Conservation (phyloP, 768 basidiomycete genomes). For the Kwoniella pini region DNA sequence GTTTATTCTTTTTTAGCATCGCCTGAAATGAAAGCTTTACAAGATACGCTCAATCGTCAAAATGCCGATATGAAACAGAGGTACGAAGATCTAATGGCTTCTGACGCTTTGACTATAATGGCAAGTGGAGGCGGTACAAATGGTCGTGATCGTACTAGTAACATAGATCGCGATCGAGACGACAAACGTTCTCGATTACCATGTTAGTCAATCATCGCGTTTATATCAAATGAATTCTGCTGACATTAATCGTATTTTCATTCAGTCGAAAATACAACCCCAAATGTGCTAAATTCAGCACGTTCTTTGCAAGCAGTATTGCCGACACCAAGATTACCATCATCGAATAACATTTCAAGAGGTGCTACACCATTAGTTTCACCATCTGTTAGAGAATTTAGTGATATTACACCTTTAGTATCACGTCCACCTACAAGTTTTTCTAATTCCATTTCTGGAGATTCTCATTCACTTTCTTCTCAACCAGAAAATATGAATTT, state of each 20-base stretch:
- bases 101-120: constrained; percentile 17
- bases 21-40: constrained; percentile 16
- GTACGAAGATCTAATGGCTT: constrained; percentile 27
- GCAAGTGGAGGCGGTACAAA: neutral
- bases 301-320: neutral
- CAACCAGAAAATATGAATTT: neutral
- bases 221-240: too few relatives aligned
- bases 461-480: neutral
- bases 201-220: too few relatives aligned
- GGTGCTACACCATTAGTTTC: constrained; percentile 2
- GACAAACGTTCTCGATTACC: constrained; percentile 7
- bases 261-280: constrained; percentile 7
- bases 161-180: neutral
- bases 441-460: neutral
- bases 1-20: constrained; percentile 4
- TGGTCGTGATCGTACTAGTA: constrained; percentile 1
- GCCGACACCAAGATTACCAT: constrained; percentile 1
- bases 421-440: constrained; percentile 2
- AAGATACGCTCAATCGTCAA: constrained; percentile 22
- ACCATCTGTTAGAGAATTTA: neutral
- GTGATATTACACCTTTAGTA: neutral
- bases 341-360: constrained; percentile 1
- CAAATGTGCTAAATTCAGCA: neutral
- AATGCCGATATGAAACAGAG: constrained; percentile 17
- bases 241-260: too few relatives aligned